Conservation (phyloP, 2,329 filamentous ascomycete genomes). For the Curvularia hawaiiensis region DNA sequence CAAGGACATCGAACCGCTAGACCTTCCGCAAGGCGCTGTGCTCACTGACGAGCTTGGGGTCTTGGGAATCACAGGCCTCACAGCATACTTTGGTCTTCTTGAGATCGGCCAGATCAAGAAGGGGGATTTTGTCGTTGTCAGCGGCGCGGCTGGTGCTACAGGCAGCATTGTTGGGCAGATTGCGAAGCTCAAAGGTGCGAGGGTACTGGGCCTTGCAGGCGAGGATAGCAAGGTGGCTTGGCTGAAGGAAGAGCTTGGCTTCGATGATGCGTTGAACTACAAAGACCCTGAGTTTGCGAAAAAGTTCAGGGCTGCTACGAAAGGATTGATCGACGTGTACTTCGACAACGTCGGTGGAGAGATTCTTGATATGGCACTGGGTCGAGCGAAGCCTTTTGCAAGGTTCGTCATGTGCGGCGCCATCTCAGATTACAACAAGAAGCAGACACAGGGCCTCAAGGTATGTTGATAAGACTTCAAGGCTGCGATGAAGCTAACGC, state of each 20-base stretch:
- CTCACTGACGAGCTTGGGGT: slow-evolving; percentile 60
- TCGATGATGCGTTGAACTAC: slow-evolving; percentile 62
- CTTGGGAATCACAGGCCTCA: slow-evolving; percentile 70
- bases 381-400: slow-evolving; percentile 49
- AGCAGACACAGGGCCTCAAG: slow-evolving; percentile 58
- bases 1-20: slow-evolving; percentile 54
- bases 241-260: slow-evolving; percentile 60
- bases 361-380: slow-evolving; percentile 54
- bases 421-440: slow-evolving; percentile 52
- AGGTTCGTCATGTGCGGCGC: slow-evolving; percentile 54
- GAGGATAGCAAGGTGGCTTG: slow-evolving; percentile 59
- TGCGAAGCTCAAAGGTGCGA: slow-evolving; percentile 69
- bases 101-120: slow-evolving; percentile 70
- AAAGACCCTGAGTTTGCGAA: slow-evolving; percentile 55
- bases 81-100: slow-evolving; percentile 76
- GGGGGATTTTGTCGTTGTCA: slow-evolving; percentile 78
- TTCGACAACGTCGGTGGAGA: slow-evolving; percentile 59
- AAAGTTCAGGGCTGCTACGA: slow-evolving; percentile 56
- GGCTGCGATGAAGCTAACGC: slow-evolving; percentile 9
- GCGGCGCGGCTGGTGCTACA: slow-evolving; percentile 78
- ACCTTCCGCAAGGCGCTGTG: slow-evolving; percentile 53
- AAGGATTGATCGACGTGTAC: slow-evolving; percentile 57
- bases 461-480: slow-evolving; percentile 12
- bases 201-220: slow-evolving; percentile 59
- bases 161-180: slow-evolving; percentile 79